Percentiles rank a stretch among this genome's conserved stretches.
These are phyloP conservation scores for Eucalyptus viminalis DNA, from an alignment of 345 rosid genomes.

Conservation along the genomic window DNA sequence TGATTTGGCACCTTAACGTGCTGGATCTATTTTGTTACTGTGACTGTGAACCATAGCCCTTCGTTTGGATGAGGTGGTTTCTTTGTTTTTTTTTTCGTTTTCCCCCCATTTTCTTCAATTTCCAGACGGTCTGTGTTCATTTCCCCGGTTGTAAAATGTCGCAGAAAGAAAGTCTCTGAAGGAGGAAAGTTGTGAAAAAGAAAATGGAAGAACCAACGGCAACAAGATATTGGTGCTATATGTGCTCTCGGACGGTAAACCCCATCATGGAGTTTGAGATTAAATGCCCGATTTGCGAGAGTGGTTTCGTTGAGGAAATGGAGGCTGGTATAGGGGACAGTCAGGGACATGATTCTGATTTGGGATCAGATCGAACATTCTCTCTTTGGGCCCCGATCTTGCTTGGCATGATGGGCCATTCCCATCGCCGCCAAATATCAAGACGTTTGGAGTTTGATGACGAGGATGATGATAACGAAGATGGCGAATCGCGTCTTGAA, in stretches of 20 bases:
- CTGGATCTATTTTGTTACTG: background rate
- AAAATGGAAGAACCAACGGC: constrained; percentile 37
- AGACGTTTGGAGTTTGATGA: constrained; percentile 43
- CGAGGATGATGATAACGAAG: constrained; percentile 33
- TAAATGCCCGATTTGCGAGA: constrained; percentile 72
- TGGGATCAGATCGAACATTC: constrained; percentile 67
- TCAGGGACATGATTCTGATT: constrained; percentile 35
- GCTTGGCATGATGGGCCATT: constrained; percentile 75
- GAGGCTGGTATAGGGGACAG: constrained; percentile 1
- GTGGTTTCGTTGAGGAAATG: constrained; percentile 53
- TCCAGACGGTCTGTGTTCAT: background rate
- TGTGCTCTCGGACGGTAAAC: constrained; percentile 60
- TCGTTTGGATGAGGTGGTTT: background rate
- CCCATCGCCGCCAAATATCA: constrained; percentile 38
- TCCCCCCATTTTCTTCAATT: background rate
- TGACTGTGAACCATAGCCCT: background rate
- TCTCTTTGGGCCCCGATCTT: constrained; percentile 80
- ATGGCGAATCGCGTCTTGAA: constrained; percentile 19
- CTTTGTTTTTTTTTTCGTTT: background rate
- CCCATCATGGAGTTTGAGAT: constrained; percentile 62
- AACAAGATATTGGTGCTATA: constrained; percentile 51
- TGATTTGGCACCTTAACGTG: background rate
- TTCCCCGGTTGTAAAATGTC: background rate
- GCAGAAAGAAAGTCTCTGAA: background rate
- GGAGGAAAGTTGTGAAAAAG: background rate